phyloP scores from a whole-genome alignment of 495 filamentous ascomycete species.

The Collariella sp. region DNA sequence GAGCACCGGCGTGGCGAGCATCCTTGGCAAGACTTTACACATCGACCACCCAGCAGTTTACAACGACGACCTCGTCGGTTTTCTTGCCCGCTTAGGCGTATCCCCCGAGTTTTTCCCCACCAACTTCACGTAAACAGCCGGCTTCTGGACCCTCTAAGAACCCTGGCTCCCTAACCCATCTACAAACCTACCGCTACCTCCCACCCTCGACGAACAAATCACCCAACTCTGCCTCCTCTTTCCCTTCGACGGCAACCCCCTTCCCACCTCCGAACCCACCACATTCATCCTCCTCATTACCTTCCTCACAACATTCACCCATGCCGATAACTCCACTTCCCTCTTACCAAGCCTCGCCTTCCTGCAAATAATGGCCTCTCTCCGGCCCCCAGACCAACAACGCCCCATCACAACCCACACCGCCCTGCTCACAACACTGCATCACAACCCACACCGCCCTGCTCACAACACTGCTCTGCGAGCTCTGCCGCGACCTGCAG shows the following conservation, averaged over 20 bases:
- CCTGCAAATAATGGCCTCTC: conserved; percentile 6
- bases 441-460: not conserved
- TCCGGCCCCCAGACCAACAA: not conserved
- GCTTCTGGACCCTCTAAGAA: conserved; percentile 2
- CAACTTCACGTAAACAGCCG: not conserved
- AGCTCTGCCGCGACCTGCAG: conserved; percentile 15
- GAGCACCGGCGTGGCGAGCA: not conserved
- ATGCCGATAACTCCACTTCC: conserved; percentile 1
- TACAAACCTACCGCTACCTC: not conserved
- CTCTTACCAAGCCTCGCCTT: conserved; percentile 9
- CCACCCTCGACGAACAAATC: conserved; percentile 7
- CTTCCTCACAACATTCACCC: conserved; percentile 5
- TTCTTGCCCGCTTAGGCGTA: not conserved
- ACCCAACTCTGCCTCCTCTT: conserved; percentile 9
- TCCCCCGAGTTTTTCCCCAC: not conserved
- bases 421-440: too few relatives aligned
- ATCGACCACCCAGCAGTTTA: not conserved
- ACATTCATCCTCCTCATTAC: not conserved
- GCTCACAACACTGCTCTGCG: conserved; percentile 11
- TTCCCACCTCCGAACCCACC: not conserved
- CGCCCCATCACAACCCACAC: not conserved
- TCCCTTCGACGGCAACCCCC: not conserved
- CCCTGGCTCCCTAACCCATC: not conserved
- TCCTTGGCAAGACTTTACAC: conserved; percentile 1
- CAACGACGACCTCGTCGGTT: not conserved